phyloP scores from a whole-genome alignment of 371 early-diverging fungal genomes.

The Syncephalastrum racemosum region DNA sequence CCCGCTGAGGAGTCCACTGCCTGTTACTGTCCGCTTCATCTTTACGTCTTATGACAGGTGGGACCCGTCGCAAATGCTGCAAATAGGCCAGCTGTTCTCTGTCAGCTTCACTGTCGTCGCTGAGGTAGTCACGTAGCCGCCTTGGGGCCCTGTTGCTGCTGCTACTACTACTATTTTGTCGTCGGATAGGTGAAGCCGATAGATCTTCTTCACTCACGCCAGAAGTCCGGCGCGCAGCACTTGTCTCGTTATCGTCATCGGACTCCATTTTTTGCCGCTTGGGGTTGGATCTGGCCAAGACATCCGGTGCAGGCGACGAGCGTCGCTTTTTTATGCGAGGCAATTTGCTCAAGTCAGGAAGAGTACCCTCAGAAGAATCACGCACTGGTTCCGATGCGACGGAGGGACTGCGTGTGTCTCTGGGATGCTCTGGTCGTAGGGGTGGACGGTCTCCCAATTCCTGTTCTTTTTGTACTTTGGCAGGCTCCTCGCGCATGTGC shows the following conservation, averaged over 20 bases:
- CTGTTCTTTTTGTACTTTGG: not conserved
- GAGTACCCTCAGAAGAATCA: constrained; percentile 3
- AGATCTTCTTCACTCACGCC: not conserved
- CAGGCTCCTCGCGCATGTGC: not conserved
- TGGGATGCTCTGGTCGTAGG: not conserved
- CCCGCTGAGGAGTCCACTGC: not conserved
- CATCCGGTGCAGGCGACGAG: constrained; percentile 3
- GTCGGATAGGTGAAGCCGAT: no score
- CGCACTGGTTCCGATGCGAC: not conserved
- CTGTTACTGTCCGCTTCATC: no score
- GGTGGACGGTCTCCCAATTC: not conserved
- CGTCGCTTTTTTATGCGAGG: constrained; percentile 42
- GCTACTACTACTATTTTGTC: no score
- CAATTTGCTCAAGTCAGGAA: constrained; percentile 25
- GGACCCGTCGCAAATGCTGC: constrained; percentile 45
- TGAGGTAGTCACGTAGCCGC: constrained; percentile 55
- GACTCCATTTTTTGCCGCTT: constrained; percentile 4
- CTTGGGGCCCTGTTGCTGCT: constrained; percentile 24
- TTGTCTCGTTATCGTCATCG: constrained; percentile 7
- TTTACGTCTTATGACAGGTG: constrained; percentile 8
- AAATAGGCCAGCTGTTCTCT: constrained; percentile 45
- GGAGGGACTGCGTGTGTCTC: not conserved
- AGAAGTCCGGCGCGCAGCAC: not conserved
- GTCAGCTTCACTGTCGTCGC: constrained; percentile 38
- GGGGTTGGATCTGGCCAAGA: not conserved